A percentile compares a stretch with the other conserved stretches of the same genome.
These are phyloP conservation scores for Pyrus hybrid DNA, from an alignment of 331 rosid genomes.

Conservation along the genomic window DNA sequence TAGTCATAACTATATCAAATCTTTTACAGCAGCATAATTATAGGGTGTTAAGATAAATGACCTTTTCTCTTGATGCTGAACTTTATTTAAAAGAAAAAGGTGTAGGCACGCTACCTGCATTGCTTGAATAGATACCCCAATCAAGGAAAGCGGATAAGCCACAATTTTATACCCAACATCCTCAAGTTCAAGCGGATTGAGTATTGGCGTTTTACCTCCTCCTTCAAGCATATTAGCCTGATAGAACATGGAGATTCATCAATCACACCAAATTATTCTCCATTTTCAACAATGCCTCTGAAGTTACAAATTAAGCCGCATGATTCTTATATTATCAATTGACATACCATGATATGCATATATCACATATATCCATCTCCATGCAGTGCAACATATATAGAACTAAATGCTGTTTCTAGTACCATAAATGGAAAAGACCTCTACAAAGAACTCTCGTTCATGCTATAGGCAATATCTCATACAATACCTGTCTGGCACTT, in stretches of 20 bases:
- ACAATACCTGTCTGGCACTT: not conserved
- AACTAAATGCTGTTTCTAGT: not conserved
- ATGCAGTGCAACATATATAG: not conserved
- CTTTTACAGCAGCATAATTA: not conserved
- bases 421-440: not conserved
- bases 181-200: conserved; percentile 69
- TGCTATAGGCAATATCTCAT: not conserved
- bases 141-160: conserved; percentile 79
- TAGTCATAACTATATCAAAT: not conserved
- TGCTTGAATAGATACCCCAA: conserved; percentile 84
- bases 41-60: not conserved
- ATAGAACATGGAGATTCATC: conserved; percentile 14
- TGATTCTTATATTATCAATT: not conserved
- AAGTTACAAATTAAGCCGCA: not conserved
- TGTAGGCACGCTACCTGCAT: conserved; percentile 57
- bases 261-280: conserved; percentile 1
- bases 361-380: not conserved
- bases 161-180: conserved; percentile 76
- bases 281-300: not conserved
- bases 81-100: not conserved
- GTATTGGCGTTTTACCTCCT: conserved; percentile 88
- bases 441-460: not conserved
- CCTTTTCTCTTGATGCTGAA: not conserved
- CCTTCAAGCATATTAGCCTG: conserved; percentile 99
- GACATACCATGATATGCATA: not conserved